Base-by-base conservation (phyloP, 495 filamentous ascomycete species). In the Elaphomyces granulatus region DNA sequence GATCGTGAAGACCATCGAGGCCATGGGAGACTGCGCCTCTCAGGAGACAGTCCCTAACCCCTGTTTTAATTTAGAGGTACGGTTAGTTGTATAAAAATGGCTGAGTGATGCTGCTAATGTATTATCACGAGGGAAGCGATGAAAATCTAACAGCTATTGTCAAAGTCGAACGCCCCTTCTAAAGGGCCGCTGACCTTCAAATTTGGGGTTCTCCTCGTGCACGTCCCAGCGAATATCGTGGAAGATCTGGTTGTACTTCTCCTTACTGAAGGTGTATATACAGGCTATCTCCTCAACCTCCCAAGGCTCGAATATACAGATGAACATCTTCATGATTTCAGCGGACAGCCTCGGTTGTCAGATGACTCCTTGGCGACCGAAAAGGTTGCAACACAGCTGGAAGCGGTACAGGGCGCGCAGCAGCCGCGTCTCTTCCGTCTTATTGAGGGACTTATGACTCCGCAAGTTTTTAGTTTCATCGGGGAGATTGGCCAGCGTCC, bases 391-490 rank as follows among this genome's bases (percentile, higher is more conserved):
- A 41, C 44, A 52, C 12, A 52, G 35, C n/a, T 58, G 44, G 35
- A 45, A 49, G 36, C 56, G 50, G 40, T 56, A 60, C 10, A 60
- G 38, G 4, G 49, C 54, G 1, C 54, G 48, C 18, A 49, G 21
- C 20, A 54, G 21, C 15, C 41, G 48, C 15, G 31, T 35, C 15
- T 42, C 30, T 26, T 58, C 56, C 6, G 37, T 45, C n/a, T n/a
- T 18, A 15, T 43, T 58, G 1, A 50, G 38, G 23, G 37, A 18
- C 7, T 40, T 14, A n/a, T 15, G 8, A 10, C 0, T 38, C 4
- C 14, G 14, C 2, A 3, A n/a, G 9, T 1, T 12, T 2, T 42
- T 17, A 4, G 41, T 15, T 10, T 40, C 15, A 10, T 45, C 3
- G 3, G 32, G 15, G 3, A 43, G 32, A n/a, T 43, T 37, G 10